Base-by-base conservation (phyloP, 2,329 filamentous ascomycete species). In the Sporothrix variecibatus region DNA sequence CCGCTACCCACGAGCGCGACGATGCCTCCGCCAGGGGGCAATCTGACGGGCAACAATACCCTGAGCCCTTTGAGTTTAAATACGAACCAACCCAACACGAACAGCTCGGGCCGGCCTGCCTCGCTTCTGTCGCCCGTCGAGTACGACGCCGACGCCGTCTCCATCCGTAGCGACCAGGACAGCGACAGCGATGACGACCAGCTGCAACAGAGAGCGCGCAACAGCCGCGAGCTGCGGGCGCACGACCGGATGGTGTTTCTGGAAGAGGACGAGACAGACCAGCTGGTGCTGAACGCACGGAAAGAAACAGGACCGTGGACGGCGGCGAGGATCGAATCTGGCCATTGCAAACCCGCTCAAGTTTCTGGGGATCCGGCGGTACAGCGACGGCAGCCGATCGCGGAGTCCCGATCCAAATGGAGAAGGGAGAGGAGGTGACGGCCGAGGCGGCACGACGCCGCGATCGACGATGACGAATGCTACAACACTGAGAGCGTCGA, bases 151-250 rank as follows among this genome's bases (percentile, higher is more conserved):
- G 92, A 94, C 81, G 90, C 90, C 72, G 84, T 88, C 15, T 93
- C 91, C 7, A 83, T 93, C 78, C 88, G 88, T 76, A 90, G 88
- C 83, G 91, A 93, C 79, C 91, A 93, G 80, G 92, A 94, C 79
- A 92, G 90, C 74, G 92, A 94, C 80, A 93, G 90, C 82, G 92
- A 94, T 77, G 92, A 94, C 81, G 91, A 94, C 80, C 86, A 93
- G 78, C 85, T 93, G 72, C 84, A 92, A 76, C 85, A 87, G 74
- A 88, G 87, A 9, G 90, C 90, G 46, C 88, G 92, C 67, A 93
- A 90, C 76, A 93, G 91, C 79, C 85, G 88, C 73, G 92, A 94
- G 80, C 85, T 94, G 73, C 88, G 90, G 51, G 88, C 89, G 49
- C 90, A 92, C 81, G 92, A 94, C 80, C 86, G 90, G 60, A 86